Evolutionary conservation across 495 filamentous ascomycete species (phyloP), one percentile per base, ranked within the genome.

Genomic region (Tetracladium marchalianum): DNA sequence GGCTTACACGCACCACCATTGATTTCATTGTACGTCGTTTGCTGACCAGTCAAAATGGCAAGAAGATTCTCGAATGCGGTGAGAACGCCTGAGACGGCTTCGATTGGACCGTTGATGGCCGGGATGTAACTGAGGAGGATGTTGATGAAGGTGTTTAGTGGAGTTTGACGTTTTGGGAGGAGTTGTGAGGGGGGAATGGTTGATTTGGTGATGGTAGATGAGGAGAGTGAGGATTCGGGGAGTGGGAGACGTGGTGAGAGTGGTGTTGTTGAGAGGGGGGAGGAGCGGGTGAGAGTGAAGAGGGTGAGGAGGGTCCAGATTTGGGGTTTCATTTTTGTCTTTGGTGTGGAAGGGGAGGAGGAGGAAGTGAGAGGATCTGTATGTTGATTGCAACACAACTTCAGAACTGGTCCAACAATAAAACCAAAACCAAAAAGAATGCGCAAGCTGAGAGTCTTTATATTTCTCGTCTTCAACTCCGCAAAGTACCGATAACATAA

Each of bases 1-100:
- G 60, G 49, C 35, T 65, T 61, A 58, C 75, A 78, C 32, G 47
- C 43, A 5, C 49, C 58, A 22, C 65, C 59, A n/a, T 27, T 27
- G 9, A 76, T 61, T 12, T 67, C 69, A 52, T 75, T 73, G 13
- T 62, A 59, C 19, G 62, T 72, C 13, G 51, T 63, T 35, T 61
- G 61, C 43, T 59, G 61, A 45, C 49, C 58, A 18, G 47, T 51
- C 19, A 53, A 11, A 31, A 47, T 11, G 19, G 53, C 58, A 24
- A 65, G 46, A 8, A 53, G 37, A 2, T 39, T 31, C 33, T 62
- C 55, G 17, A 56, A 56, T 12, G 18, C 32, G 13, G 52, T 54
- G 1, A 58, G 53, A 12, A 59, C 44, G 17, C 43, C 54, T 10
- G 34, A 36, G 12, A 60, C 43, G 1, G 51, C 47, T 11, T 42